These are phyloP conservation scores for Mucuna pruriens DNA, from an alignment of 306 rosid genomes.

Conservation along the genomic window DNA sequence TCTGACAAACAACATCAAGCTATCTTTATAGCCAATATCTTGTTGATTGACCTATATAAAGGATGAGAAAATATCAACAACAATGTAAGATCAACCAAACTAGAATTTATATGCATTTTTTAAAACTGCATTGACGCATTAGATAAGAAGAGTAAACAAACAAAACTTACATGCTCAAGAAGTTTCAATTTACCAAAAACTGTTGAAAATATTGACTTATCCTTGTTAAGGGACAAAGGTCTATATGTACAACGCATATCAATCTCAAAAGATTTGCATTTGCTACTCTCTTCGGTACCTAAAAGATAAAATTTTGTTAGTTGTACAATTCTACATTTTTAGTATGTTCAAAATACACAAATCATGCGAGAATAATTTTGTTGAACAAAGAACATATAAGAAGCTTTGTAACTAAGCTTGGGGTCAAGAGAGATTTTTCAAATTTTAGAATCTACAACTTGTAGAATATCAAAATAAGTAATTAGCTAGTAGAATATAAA, in stretches of 20 bases:
- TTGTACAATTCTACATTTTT: not conserved
- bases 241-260: conserved; percentile 47
- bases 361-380: not conserved
- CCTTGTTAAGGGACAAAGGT: conserved; percentile 30
- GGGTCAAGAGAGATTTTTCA: not conserved
- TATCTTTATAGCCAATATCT: conserved; percentile 56
- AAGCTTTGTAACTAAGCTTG: not conserved
- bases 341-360: not conserved
- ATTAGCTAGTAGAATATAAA: conserved; percentile 2
- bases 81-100: not conserved
- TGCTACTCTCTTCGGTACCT: conserved; percentile 43
- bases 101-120: not conserved
- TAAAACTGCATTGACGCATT: not conserved
- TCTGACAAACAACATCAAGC: conserved; percentile 60
- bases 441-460: not conserved
- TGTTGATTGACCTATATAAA: conserved; percentile 51
- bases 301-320: not conserved
- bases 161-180: conserved; percentile 48
- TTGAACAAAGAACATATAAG: not conserved
- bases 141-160: not conserved
- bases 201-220: conserved; percentile 41
- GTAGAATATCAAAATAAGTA: not conserved
- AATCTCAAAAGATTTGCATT: conserved; percentile 32
- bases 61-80: not conserved
- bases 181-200: conserved; percentile 42